Evolutionary conservation across 2,329 filamentous ascomycete species (phyloP).

Genomic region (Phoma herbarum): DNA sequence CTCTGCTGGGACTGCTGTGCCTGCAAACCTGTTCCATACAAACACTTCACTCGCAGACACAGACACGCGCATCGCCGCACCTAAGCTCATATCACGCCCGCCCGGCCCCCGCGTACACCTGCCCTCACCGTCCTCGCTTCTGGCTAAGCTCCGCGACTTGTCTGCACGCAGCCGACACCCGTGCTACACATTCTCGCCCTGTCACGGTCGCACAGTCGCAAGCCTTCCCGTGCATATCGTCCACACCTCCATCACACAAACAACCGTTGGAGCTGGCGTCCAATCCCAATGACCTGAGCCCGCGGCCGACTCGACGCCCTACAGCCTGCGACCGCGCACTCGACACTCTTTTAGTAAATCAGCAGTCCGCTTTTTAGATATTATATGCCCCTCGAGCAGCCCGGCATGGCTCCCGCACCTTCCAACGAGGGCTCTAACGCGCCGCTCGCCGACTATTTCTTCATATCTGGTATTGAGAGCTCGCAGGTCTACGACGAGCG

Average conservation of each 20-base stretch:
- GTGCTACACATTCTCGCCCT: conserved; percentile 36
- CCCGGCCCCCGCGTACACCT: conserved; percentile 18
- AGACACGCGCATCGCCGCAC: neutral
- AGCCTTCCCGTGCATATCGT: conserved; percentile 23
- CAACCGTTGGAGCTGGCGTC: conserved; percentile 42
- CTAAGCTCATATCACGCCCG: neutral
- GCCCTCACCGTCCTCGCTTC: conserved; percentile 25
- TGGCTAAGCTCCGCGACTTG: conserved; percentile 27
- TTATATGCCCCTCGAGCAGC: conserved; percentile 36
- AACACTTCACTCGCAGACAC: neutral
- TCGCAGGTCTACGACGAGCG: conserved; percentile 60
- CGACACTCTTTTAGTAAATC: conserved; percentile 33
- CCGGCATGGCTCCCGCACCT: conserved; percentile 50
- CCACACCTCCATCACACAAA: conserved; percentile 36
- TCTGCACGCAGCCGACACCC: conserved; percentile 28
- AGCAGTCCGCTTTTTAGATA: conserved; percentile 39
- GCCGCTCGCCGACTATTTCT: conserved; percentile 73
- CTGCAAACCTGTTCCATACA: neutral
- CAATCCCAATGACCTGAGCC: conserved; percentile 49
- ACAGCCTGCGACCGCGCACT: conserved; percentile 33
- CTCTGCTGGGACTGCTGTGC: conserved; percentile 1
- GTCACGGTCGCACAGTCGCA: conserved; percentile 41
- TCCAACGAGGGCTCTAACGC: conserved; percentile 56
- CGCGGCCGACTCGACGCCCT: conserved; percentile 36
- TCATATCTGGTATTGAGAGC: conserved; percentile 66